Evolutionary conservation across 2,329 filamentous ascomycete genomes (phyloP), one percentile per base, ranked within the genome.

Genomic region (Fusarium vanettenii): DNA sequence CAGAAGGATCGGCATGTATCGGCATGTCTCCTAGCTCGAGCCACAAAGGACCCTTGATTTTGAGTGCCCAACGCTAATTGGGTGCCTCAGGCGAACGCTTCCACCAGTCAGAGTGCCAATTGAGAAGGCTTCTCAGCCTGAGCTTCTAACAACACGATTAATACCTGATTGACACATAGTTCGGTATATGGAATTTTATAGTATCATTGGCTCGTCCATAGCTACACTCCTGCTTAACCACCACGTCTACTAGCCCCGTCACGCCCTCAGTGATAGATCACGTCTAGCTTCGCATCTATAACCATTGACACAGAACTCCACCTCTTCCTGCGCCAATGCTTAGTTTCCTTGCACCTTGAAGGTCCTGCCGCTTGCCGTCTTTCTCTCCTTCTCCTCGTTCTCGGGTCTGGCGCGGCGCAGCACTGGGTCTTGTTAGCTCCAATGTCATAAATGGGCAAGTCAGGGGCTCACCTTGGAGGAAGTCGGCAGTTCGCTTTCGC

Each of bases 401-500:
- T 99, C 97, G 50, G 97, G 97, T 80, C 97, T 91, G 70, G 97
- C 97, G 86, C 97, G 92, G 82, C 97, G 96, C 76, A 99, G 90
- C n/a, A 99, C 96, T 97, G 80, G 35, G 71, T 25, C 73, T 39
- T 60, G 60, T 76, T 55, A 78, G 89, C 76, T 77, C 31, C 29
- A 31, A 31, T 29, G 11, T 25, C 14, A 52, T 5, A 20, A 0
- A 20, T 41, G 2, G 2, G 5, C 16, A 11, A 14, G 22, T 8
- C n/a, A 31, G n/a, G 29, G 37, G 78, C 88, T 82, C 87, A 96
- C 95, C 94, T 90, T 99, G 97, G 67, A 99, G 91, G 87, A 99
- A 99, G 84, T 99, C 97, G 60, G 97, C 97, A 11, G 97, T 99
- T 83, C 97, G 92, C 87, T 96, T 94, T 82, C 97, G 92, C 97